Evolutionary conservation across 2,329 filamentous ascomycete genomes (phyloP), one percentile per base, ranked within the genome.

Genomic region (Penicillium sp.): DNA sequence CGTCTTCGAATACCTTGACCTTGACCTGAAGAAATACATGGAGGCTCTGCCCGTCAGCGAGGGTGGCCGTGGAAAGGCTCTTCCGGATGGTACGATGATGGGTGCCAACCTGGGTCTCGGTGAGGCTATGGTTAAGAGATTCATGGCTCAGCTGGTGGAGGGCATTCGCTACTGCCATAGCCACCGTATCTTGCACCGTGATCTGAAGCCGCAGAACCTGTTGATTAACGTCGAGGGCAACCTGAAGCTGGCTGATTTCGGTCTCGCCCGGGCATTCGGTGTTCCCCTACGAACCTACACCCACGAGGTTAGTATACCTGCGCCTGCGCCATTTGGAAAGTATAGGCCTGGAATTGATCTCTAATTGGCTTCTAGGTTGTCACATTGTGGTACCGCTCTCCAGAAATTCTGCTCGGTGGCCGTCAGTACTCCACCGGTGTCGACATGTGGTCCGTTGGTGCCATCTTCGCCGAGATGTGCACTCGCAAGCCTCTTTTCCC

Each of bases 391-490:
- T 96, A 96, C 74, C 89, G 93, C 60, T 85, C 91, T 9, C 92
- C 92, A 1, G 92, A 96, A 75, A 96, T 96, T 75, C 83, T 96
- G 21, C 86, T 96, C 1, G 92, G 92, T 71, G 91, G 92, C 56
- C 87, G 92, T 52, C 91, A 96, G 74, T 96, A 96, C 79, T 95
- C 90, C 14, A 96, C 92, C 14, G 92, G 92, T 56, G 91, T 96
- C 43, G 92, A 96, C 71, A 96, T 96, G 90, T 96, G 92, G 92
- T 95, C 90, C 31, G 88, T 93, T 49, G 92, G 92, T 60, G 95
- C 91, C 75, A 96, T 96, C 75, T 96, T 96, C 74, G 92, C 93
- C 10, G 92, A 96, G 77, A 96, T 96, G 93, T 96, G 91, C 77
- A 96, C 92, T 1, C 86, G 91, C 69, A 96, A 96, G 78, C 91